phyloP scores from a whole-genome alignment of 768 basidiomycete genomes.

The Asterophora lycoperdoides region DNA sequence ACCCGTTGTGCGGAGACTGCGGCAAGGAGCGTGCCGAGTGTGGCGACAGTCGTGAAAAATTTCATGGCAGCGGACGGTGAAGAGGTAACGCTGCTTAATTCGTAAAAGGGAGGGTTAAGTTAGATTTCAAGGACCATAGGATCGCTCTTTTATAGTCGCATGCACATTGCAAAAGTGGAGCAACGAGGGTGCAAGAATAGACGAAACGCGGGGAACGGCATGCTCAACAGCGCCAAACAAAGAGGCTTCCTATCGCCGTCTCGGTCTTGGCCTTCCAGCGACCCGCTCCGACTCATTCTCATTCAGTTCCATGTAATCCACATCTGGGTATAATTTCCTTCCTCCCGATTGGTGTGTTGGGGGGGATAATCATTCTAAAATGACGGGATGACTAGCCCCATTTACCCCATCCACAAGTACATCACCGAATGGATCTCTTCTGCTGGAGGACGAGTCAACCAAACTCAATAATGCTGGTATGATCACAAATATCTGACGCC shows the following conservation, averaged over 20 bases:
- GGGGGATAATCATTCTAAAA: no score
- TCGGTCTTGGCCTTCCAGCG: not conserved
- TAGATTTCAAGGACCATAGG: not conserved
- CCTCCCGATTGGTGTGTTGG: no score
- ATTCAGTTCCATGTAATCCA: no score
- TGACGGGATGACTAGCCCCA: no score
- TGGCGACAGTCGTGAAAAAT: not conserved
- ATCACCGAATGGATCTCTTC: no score
- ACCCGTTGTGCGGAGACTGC: slow-evolving; percentile 38
- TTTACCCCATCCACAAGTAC: no score
- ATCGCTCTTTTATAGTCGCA: not conserved
- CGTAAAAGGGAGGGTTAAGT: not conserved
- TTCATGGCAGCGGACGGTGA: not conserved
- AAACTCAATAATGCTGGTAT: no score
- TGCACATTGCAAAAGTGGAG: not conserved
- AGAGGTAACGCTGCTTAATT: not conserved
- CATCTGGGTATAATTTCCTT: no score
- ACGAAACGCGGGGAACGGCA: slow-evolving; percentile 5
- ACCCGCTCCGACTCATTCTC: no score
- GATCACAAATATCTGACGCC: no score
- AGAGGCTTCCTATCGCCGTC: not conserved
- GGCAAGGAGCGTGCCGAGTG: slow-evolving; percentile 23
- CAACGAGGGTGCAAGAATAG: slow-evolving; percentile 2
- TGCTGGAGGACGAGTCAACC: no score
- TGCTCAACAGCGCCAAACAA: not conserved